Evolutionary conservation across 768 basidiomycete genomes (phyloP).

Genomic region (Myochromella boudieri): DNA sequence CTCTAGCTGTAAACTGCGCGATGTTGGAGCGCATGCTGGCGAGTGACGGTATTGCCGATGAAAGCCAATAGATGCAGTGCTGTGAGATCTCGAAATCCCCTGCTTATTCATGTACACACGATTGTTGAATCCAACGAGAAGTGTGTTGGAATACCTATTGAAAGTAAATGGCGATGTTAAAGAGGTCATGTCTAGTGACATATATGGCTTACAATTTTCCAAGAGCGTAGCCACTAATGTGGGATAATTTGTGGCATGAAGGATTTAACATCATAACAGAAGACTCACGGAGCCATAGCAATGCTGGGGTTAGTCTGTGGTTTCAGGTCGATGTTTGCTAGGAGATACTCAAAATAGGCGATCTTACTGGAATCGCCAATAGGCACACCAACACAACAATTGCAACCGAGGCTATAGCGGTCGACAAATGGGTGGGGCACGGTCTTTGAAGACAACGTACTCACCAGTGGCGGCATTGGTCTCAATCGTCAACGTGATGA

Average conservation of each 20-base stretch:
- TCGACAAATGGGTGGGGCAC: no score
- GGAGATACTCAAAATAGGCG: no score
- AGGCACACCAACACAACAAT: conserved; percentile 14
- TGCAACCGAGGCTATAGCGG: conserved; percentile 8
- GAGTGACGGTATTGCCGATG: no score
- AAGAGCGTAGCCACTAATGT: conserved; percentile 11
- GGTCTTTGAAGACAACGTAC: background rate
- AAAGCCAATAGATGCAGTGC: no score
- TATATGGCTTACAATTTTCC: conserved; percentile 14
- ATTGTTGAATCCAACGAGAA: conserved; percentile 15
- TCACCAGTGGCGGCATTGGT: conserved; percentile 14
- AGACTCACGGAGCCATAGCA: conserved; percentile 15
- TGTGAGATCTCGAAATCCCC: no score
- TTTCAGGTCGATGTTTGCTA: no score
- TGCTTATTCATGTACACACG: conserved; percentile 15
- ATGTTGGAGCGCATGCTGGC: no score
- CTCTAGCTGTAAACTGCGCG: no score
- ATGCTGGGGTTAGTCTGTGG: conserved; percentile 15
- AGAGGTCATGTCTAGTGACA: background rate
- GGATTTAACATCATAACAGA: no score
- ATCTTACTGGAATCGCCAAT: conserved; percentile 13
- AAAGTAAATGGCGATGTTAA: background rate
- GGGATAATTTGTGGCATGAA: background rate
- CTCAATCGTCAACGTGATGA: conserved; percentile 15
- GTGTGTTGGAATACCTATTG: conserved; percentile 17